These are phyloP conservation scores for Rhynchospora pubera DNA, from an alignment of 176 grass and related monocot species.

Conservation along the genomic window DNA sequence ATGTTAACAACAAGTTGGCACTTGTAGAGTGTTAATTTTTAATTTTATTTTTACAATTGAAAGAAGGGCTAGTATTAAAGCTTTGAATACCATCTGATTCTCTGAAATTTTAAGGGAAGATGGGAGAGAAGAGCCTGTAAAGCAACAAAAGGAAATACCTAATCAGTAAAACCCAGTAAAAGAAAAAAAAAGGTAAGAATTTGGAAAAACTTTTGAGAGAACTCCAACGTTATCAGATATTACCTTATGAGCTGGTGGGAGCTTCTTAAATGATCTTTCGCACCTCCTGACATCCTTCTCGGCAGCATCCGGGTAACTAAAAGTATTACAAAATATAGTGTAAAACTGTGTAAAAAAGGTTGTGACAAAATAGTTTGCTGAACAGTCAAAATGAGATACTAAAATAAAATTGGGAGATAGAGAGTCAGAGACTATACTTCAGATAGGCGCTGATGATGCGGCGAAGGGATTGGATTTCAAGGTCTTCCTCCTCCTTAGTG, in stretches of 20 bases:
- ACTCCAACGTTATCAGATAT: slow-evolving; percentile 7
- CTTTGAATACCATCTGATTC: slow-evolving; percentile 60
- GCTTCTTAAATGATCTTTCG: slow-evolving; percentile 82
- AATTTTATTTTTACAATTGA: not conserved
- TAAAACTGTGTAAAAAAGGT: not conserved
- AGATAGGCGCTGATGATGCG: slow-evolving; percentile 83
- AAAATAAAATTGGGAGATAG: not conserved
- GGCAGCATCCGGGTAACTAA: slow-evolving; percentile 79
- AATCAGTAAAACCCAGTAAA: slow-evolving; percentile 3
- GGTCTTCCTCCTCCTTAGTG: slow-evolving; percentile 79
- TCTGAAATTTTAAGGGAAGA: slow-evolving; percentile 81
- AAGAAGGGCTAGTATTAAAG: slow-evolving; percentile 14
- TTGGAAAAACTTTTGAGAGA: slow-evolving; percentile 4
- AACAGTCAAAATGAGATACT: not conserved
- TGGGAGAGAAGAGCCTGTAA: slow-evolving; percentile 80
- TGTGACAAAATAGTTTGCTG: not conserved
- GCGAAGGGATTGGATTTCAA: slow-evolving; percentile 88
- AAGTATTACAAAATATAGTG: not conserved
- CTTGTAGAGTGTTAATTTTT: not conserved
- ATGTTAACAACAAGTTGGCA: not conserved
- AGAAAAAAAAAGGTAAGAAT: slow-evolving; percentile 9
- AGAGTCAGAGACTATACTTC: slow-evolving; percentile 43
- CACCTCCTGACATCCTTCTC: slow-evolving; percentile 76
- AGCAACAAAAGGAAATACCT: slow-evolving; percentile 21
- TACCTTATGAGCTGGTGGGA: slow-evolving; percentile 82